Evolutionary conservation across 2,329 filamentous ascomycete genomes (phyloP).

Genomic region (Neofusicoccum kwambonambiense): DNA sequence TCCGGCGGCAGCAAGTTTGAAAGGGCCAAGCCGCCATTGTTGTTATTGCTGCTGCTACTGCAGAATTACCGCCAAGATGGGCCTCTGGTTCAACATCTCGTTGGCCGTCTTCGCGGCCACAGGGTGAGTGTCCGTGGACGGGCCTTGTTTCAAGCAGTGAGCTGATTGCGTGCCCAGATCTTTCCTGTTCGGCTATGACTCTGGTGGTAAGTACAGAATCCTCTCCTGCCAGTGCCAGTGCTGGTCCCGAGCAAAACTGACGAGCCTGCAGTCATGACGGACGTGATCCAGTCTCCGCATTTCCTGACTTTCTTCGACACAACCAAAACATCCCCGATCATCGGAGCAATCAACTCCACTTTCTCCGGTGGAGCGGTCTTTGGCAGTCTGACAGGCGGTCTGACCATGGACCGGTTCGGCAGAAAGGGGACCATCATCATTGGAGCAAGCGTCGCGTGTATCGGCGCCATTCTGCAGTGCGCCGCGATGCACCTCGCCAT

Average conservation of each 20-base stretch:
- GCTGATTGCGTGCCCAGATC: conserved; percentile 26
- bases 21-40: neutral
- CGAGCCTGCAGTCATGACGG: conserved; percentile 34
- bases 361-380: conserved; percentile 60
- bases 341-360: conserved; percentile 64
- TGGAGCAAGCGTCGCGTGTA: conserved; percentile 56
- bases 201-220: conserved; percentile 18
- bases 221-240: neutral
- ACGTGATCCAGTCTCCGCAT: conserved; percentile 56
- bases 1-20: neutral
- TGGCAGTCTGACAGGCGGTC: conserved; percentile 51
- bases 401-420: conserved; percentile 62
- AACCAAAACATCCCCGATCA: conserved; percentile 48
- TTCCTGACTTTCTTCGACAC: conserved; percentile 61
- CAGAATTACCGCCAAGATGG: conserved; percentile 31
- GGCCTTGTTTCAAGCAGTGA: neutral
- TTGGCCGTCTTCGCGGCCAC: conserved; percentile 46
- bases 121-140: conserved; percentile 20
- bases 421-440: conserved; percentile 60
- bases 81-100: conserved; percentile 42
- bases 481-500: conserved; percentile 56
- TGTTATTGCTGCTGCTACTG: neutral
- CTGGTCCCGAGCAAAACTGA: conserved; percentile 23
- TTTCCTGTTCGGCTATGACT: conserved; percentile 44
- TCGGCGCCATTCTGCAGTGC: conserved; percentile 61